Conservation (phyloP, 441 rosid species). For the Geranium incanum region DNA sequence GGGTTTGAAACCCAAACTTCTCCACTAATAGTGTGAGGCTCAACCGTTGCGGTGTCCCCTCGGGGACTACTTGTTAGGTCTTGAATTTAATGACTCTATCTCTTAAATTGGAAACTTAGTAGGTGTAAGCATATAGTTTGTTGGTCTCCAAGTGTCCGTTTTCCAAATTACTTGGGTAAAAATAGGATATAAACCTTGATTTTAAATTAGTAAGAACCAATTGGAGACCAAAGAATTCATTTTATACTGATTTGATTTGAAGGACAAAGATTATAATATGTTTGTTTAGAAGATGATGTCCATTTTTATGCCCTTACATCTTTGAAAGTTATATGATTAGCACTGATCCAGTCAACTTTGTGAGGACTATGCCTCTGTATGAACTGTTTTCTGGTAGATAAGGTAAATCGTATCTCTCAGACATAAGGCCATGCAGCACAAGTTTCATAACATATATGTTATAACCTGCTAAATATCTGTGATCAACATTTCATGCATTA, state of each 20-base stretch:
- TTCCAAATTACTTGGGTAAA: not conserved
- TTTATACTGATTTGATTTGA: conserved; percentile 1
- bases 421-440: not conserved
- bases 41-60: too few relatives aligned
- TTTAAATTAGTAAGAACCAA: not conserved
- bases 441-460: not conserved
- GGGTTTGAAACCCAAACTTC: too few relatives aligned
- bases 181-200: not conserved
- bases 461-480: not conserved
- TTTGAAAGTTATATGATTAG: not conserved
- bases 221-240: not conserved
- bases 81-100: not conserved
- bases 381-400: not conserved
- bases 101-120: not conserved
- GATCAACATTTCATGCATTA: not conserved
- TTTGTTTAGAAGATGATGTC: not conserved
- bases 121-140: not conserved
- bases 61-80: not conserved
- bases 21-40: too few relatives aligned
- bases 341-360: not conserved
- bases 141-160: not conserved
- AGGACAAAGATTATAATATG: not conserved
- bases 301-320: not conserved
- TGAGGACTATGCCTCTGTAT: not conserved
- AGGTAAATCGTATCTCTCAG: not conserved